phyloP scores from a whole-genome alignment of 164 flowering plant species.

The Santalum album region DNA sequence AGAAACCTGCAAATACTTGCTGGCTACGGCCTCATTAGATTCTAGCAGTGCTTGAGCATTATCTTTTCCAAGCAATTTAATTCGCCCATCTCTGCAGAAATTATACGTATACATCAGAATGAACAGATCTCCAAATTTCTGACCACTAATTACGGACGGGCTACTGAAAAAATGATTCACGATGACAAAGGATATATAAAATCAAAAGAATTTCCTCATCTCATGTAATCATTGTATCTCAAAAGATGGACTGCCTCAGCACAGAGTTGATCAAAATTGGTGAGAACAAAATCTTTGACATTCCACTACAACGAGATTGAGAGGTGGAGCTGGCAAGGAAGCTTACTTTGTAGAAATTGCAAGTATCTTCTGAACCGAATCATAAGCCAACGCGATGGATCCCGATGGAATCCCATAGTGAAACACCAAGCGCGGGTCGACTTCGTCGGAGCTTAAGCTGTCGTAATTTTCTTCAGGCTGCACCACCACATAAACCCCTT shows the following conservation, averaged over 20 bases:
- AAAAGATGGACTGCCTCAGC: too few species aligned
- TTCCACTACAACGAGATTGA: too few species aligned
- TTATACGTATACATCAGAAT: not conserved
- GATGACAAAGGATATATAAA: too few species aligned
- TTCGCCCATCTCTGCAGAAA: slow-evolving; percentile 61
- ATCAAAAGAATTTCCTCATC: too few species aligned
- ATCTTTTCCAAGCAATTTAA: slow-evolving; percentile 69
- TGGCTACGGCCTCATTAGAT: slow-evolving; percentile 42
- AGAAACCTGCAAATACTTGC: slow-evolving; percentile 71
- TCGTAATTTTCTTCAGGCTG: slow-evolving; percentile 51
- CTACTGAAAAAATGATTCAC: too few species aligned
- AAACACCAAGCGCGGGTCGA: slow-evolving; percentile 59
- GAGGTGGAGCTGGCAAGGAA: too few species aligned
- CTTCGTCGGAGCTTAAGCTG: slow-evolving; percentile 45
- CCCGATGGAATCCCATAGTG: slow-evolving; percentile 84
- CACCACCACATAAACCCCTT: too few species aligned
- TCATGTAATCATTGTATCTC: too few species aligned
- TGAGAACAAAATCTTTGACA: too few species aligned
- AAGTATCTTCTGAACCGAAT: slow-evolving; percentile 64
- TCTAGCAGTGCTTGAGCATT: slow-evolving; percentile 63
- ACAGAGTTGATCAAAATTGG: too few species aligned
- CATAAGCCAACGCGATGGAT: slow-evolving; percentile 49
- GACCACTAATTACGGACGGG: too few species aligned
- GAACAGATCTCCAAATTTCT: not conserved
- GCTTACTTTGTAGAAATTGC: slow-evolving; percentile 73